These are phyloP conservation scores for Pythium pectinolyticum DNA, from an alignment of 352 stramenopile genomes.

Conservation along the genomic window DNA sequence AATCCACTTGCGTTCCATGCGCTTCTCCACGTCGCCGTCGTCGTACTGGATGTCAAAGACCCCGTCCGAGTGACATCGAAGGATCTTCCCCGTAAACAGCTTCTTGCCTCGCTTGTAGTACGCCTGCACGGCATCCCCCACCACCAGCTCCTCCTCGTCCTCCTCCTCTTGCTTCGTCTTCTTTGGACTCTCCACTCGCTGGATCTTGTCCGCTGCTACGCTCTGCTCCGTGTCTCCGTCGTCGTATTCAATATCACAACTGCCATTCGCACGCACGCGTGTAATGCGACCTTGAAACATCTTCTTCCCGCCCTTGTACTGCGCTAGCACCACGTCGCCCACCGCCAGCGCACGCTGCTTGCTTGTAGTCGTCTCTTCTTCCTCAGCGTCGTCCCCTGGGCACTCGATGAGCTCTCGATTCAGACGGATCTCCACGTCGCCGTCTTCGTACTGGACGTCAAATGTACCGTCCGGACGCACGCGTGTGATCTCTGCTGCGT, in stretches of 20 bases:
- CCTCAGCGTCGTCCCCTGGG: not conserved
- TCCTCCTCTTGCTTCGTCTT: constrained; percentile 7
- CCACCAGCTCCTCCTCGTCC: not conserved
- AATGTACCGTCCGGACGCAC: constrained; percentile 63
- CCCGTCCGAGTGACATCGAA: constrained; percentile 43
- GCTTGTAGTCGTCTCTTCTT: not conserved
- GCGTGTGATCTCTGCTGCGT: constrained; percentile 51
- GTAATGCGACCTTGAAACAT: constrained; percentile 54
- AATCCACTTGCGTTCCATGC: constrained; percentile 6
- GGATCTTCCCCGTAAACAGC: constrained; percentile 53
- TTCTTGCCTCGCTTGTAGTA: constrained; percentile 45
- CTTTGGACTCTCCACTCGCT: constrained; percentile 11
- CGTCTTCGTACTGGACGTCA: constrained; percentile 70
- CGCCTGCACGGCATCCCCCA: constrained; percentile 12
- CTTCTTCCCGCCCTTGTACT: constrained; percentile 46
- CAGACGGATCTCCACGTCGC: constrained; percentile 45
- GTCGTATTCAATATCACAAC: constrained; percentile 63
- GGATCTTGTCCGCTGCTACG: not conserved
- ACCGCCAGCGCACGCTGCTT: not conserved
- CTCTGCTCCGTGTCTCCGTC: constrained; percentile 49
- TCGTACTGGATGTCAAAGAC: constrained; percentile 73
- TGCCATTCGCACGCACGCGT: constrained; percentile 45
- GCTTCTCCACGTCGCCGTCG: constrained; percentile 52
- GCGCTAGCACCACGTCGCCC: constrained; percentile 36
- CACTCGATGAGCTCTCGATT: constrained; percentile 7